Base-by-base conservation (phyloP, 352 stramenopile species). In the Pythium insidiosum region DNA sequence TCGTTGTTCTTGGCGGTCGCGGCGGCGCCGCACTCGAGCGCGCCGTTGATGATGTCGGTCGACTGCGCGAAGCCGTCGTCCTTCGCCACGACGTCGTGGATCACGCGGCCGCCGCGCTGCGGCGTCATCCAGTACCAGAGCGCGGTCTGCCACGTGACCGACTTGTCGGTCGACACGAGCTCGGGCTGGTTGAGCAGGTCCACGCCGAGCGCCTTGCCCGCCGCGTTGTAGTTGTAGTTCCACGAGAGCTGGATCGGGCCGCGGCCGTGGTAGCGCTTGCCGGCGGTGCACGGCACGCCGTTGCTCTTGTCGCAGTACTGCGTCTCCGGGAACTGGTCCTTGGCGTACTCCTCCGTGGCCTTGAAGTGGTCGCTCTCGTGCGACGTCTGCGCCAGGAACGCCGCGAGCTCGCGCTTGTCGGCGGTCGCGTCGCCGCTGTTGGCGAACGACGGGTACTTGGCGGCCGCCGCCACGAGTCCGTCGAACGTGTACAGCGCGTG, bases 161-260 rank as follows among this genome's bases (percentile, higher is more conserved):
- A 38, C 4, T 10, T 18, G 28, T 54, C 43, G 10, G 43, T 43
- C 2, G 51, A 35, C 1, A 59, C 46, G 20, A 38, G 39, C 4
- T 59, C 51, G 21, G 51, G 51, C 12, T 54, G n/a, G 20, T 24
- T 24, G 20, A 59, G 33, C 1, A 59, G 24, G n/a, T 59, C 51
- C 18, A 50, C 24, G 19, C 30, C 29, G 18, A 53, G 12, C 1
- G 16, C 44, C 13, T 38, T 12, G 15, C 51, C 51, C 24, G 41
- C 53, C 21, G 7, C 22, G 16, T 40, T 40, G 38, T 59, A 59
- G 40, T 59, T 59, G 51, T 59, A 59, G 38, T 59, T 59, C 51
- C 51, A 59, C 10, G 51, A 47, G 6, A 59, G 16, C 23, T 59
- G 51, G 18, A 59, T 59, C 12, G 51, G 29, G 21, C 51, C 51